Conservation (phyloP, 164 flowering plant genomes). For the Umbilicus rupestris region DNA sequence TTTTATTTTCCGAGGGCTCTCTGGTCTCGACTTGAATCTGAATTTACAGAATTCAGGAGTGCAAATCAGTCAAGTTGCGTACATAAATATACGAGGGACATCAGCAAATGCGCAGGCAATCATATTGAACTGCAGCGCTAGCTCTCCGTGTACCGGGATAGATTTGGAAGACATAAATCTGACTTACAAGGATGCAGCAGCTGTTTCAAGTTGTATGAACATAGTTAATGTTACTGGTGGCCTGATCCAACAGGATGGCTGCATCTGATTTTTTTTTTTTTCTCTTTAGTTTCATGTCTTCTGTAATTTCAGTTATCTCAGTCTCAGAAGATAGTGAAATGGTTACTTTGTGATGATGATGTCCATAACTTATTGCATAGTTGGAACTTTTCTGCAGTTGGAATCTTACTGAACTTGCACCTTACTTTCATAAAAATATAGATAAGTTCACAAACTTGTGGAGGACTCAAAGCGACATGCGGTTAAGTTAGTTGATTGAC, state of each 20-base stretch:
- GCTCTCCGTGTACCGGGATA: not conserved
- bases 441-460: too few species aligned
- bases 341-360: too few species aligned
- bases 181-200: constrained; percentile 5
- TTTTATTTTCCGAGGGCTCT: too few species aligned
- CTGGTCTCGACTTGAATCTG: too few species aligned
- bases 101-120: not conserved
- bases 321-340: not conserved
- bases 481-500: too few species aligned
- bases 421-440: too few species aligned
- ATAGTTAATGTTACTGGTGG: not conserved
- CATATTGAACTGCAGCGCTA: constrained; percentile 6
- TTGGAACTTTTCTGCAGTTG: not conserved
- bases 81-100: constrained; percentile 10
- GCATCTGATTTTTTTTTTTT: not conserved
- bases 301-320: not conserved
- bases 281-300: too few species aligned
- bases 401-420: not conserved
- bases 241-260: not conserved
- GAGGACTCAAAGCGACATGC: too few species aligned
- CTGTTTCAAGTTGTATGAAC: constrained; percentile 5
- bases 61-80: constrained; percentile 3
- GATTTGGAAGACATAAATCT: constrained; percentile 9
- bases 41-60: constrained; percentile 8
- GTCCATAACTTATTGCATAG: not conserved